Evolutionary conservation across 345 rosid genomes (phyloP).

Genomic region (Citrus cavaleriei): DNA sequence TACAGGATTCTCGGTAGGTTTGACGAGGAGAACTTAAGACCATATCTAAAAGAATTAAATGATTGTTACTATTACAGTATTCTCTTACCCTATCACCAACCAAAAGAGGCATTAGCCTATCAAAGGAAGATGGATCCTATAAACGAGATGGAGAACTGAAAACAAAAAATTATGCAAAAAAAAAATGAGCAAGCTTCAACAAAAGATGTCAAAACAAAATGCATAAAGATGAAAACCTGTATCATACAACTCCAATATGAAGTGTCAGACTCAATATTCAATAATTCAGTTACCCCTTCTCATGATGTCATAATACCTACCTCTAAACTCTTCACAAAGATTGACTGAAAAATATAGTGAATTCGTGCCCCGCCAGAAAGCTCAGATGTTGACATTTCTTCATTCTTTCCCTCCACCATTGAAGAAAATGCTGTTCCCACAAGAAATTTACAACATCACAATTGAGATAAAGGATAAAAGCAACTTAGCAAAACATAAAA

Average conservation of each 20-base stretch:
- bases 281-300: neutral
- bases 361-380: conserved; percentile 94
- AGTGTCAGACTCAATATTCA: neutral
- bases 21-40: neutral
- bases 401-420: conserved; percentile 85
- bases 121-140: neutral
- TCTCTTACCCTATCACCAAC: neutral
- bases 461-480: neutral
- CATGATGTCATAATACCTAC: conserved; percentile 29
- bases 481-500: neutral
- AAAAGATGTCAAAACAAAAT: neutral
- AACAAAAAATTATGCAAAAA: neutral
- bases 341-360: conserved; percentile 83
- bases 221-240: neutral
- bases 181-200: neutral
- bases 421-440: conserved; percentile 74
- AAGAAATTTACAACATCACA: conserved; percentile 7
- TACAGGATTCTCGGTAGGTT: neutral
- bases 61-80: neutral
- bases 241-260: neutral
- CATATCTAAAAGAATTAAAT: neutral
- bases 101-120: neutral
- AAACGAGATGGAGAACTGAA: neutral
- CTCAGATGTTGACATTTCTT: conserved; percentile 91
- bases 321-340: conserved; percentile 91